Evolutionary conservation across 139 green algal genomes (phyloP), one percentile per base, ranked within the genome.

Genomic region (Microglena sp.): DNA sequence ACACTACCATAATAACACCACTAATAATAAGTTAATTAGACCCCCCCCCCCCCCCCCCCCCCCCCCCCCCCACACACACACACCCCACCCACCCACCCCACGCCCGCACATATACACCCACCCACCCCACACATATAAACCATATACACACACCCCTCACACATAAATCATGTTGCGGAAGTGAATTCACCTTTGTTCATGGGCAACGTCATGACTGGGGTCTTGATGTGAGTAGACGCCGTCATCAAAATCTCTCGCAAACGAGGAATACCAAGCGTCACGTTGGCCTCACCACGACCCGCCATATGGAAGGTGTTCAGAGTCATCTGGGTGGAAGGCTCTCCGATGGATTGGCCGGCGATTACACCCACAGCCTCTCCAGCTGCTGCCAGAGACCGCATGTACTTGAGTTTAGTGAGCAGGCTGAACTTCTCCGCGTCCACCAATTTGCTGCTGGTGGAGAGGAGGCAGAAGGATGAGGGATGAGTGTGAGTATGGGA

Each of bases 211-310:
- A 97, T 96, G 33, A 96, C 85, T 27, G 94, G 94, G 22, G 90
- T 97, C 78, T 88, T 86, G 70, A 95, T 95, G 33, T 33, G 60
- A 22, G 68, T 60, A 0, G 90, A 77, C 0, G 92, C 94, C 0
- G 91, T 97, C 92, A 99, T 98, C 7, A 99, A 75, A 34, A 99
- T 91, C 82, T 98, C 93, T 22, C 92, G 80, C 43, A 98, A 77
- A 6, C 92, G 88, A 1, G 92, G 92, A 54, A 98, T 97, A 50
- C 93, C 93, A 35, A 98, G 79, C 33, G 93, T 98, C 69, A 98
- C 93, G 69, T 98, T 98, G 8, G 93, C 93, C 77, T 97, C 91
- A 2, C 92, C 91, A 1, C 90, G 83, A 0, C 91, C 91, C 40
- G 84, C 85, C 86, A 93, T 93, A 78, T 97, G 92, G 82, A 97